Evolutionary conservation across 352 stramenopile species (phyloP).

Genomic region (Globisporangium nodosum): DNA sequence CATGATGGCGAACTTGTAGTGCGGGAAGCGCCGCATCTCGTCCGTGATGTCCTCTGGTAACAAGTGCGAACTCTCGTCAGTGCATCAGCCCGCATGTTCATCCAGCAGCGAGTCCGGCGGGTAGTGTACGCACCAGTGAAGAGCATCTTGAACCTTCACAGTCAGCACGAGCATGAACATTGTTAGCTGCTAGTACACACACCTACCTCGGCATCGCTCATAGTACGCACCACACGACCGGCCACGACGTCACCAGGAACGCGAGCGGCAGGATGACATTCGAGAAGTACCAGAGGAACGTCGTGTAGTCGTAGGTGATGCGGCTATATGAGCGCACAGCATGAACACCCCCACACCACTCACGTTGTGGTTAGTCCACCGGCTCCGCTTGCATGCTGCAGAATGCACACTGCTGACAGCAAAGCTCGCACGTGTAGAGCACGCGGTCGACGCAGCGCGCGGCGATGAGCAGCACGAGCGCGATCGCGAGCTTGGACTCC

Average conservation of each 20-base stretch:
- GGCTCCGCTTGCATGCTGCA: not conserved
- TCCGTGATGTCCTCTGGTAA: conserved; percentile 70
- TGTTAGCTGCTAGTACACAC: too few species aligned
- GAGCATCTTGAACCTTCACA: conserved; percentile 70
- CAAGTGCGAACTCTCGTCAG: not conserved
- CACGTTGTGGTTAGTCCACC: not conserved
- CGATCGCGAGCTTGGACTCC: conserved; percentile 82
- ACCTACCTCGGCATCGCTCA: too few species aligned
- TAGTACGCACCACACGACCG: conserved; percentile 52
- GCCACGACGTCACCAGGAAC: conserved; percentile 71
- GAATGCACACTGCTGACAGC: not conserved
- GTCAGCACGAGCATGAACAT: conserved; percentile 37
- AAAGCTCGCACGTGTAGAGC: conserved; percentile 70
- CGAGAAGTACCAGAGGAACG: conserved; percentile 86
- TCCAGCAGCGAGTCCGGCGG: not conserved
- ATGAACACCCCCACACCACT: conserved; percentile 16
- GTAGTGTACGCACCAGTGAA: conserved; percentile 40
- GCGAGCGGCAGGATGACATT: conserved; percentile 77
- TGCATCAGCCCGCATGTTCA: not conserved
- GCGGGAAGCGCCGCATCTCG: conserved; percentile 76
- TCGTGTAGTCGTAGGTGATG: conserved; percentile 85
- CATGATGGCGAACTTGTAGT: conserved; percentile 88
- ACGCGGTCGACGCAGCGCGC: conserved; percentile 80
- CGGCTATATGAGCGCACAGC: conserved; percentile 18
- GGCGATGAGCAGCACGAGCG: conserved; percentile 70